phyloP scores from a whole-genome alignment of 345 rosid species.

The Nasturtium officinale region DNA sequence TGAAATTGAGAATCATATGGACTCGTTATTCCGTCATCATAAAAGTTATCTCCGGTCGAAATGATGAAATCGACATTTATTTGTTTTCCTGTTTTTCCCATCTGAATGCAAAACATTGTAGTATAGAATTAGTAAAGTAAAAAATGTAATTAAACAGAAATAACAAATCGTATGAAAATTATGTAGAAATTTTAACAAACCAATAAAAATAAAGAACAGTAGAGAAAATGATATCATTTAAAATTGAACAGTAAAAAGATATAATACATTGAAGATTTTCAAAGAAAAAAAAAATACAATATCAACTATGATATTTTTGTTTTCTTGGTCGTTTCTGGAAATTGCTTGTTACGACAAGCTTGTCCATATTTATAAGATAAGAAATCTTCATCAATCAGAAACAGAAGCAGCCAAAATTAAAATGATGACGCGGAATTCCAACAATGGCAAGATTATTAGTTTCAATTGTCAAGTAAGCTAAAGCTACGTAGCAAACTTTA shows the following conservation, averaged over 20 bases:
- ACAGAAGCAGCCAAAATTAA: slow-evolving; percentile 18
- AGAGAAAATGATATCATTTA: not conserved
- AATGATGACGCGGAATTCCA: not conserved
- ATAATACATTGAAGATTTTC: not conserved
- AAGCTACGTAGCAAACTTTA: not conserved
- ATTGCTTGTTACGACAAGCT: not conserved
- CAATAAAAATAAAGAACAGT: not conserved
- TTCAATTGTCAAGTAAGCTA: slow-evolving; percentile 1
- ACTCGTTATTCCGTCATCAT: slow-evolving; percentile 50
- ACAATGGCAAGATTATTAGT: not conserved
- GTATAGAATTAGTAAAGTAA: not conserved
- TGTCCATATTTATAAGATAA: not conserved
- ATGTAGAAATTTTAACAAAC: not conserved
- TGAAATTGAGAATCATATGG: slow-evolving; percentile 47
- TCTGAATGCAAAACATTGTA: slow-evolving; percentile 31
- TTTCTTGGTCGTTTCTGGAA: not conserved
- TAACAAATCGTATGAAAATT: not conserved
- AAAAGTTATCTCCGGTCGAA: slow-evolving; percentile 61
- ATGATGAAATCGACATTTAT: slow-evolving; percentile 50
- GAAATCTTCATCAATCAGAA: not conserved
- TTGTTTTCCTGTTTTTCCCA: slow-evolving; percentile 50
- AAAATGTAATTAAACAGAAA: not conserved
- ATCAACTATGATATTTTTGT: not conserved
- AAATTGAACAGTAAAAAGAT: not conserved
- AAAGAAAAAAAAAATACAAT: too few relatives aligned